Conservation (phyloP, 2,329 filamentous ascomycete genomes). For the Penicillium corylophilum region DNA sequence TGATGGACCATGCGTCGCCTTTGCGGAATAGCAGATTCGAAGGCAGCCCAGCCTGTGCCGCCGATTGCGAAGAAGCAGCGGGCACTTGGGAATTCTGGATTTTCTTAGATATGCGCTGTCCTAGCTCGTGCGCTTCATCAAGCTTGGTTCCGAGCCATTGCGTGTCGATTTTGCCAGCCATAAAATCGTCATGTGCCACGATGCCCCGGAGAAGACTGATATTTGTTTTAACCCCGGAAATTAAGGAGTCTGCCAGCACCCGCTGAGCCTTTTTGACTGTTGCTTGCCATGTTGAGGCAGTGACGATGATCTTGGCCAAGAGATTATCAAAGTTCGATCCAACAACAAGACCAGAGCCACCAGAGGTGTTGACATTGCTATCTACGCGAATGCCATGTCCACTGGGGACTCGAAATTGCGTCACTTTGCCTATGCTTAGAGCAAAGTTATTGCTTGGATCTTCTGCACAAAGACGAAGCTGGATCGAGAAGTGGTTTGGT, state of each 20-base stretch:
- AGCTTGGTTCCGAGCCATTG: constrained; percentile 59
- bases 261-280: constrained; percentile 54
- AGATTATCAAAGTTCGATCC: constrained; percentile 60
- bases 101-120: constrained; percentile 28
- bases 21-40: constrained; percentile 54
- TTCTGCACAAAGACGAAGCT: constrained; percentile 59
- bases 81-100: neutral
- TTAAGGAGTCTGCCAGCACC: constrained; percentile 55
- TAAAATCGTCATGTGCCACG: constrained; percentile 52
- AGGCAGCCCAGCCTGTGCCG: constrained; percentile 20
- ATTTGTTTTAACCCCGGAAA: constrained; percentile 61
- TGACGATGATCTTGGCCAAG: constrained; percentile 60
- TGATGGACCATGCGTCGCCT: constrained; percentile 59
- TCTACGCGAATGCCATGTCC: constrained; percentile 61
- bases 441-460: constrained; percentile 54
- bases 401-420: constrained; percentile 53
- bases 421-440: constrained; percentile 61
- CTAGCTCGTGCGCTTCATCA: constrained; percentile 36
- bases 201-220: constrained; percentile 56
- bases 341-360: constrained; percentile 43
- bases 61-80: constrained; percentile 6
- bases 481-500: constrained; percentile 48
- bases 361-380: constrained; percentile 51
- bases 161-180: constrained; percentile 51
- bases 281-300: constrained; percentile 53